Evolutionary conservation across 257 asterid genomes (phyloP).

Genomic region (Scutellaria minor): DNA sequence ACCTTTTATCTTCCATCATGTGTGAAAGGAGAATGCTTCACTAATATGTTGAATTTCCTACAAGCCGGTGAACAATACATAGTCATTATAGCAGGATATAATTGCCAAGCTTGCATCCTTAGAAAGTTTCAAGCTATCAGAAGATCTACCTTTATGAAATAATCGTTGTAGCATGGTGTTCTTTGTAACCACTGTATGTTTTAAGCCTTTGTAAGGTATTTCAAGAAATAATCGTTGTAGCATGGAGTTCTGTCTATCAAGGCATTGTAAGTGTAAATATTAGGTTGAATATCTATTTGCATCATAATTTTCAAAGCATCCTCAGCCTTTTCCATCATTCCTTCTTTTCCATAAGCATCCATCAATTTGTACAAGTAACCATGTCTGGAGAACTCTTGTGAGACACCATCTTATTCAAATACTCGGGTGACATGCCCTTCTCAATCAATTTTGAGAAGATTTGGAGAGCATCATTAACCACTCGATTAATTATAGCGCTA

Average conservation of each 20-base stretch:
- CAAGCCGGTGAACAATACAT: background rate
- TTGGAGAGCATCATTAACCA: background rate
- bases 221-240: too few species aligned
- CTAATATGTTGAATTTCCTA: background rate
- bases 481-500: too few species aligned
- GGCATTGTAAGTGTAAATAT: conserved; percentile 16
- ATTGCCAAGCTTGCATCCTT: background rate
- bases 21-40: background rate
- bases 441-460: background rate
- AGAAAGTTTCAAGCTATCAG: conserved; percentile 22
- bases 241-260: conserved; percentile 26
- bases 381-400: conserved; percentile 3
- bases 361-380: conserved; percentile 22
- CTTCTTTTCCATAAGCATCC: conserved; percentile 32
- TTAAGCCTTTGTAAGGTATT: conserved; percentile 11
- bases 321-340: conserved; percentile 3
- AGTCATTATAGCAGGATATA: background rate
- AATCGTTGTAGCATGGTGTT: conserved; percentile 26
- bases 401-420: conserved; percentile 21
- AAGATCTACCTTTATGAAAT: conserved; percentile 1
- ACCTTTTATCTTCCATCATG: background rate
- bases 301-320: conserved; percentile 18
- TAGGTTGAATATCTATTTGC: background rate
- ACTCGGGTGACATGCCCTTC: background rate
- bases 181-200: conserved; percentile 7